A percentile compares a stretch with the other conserved stretches of the same genome.
Evolutionary conservation across 2,329 filamentous ascomycete genomes (phyloP).

Genomic region (Penicillium sp.): DNA sequence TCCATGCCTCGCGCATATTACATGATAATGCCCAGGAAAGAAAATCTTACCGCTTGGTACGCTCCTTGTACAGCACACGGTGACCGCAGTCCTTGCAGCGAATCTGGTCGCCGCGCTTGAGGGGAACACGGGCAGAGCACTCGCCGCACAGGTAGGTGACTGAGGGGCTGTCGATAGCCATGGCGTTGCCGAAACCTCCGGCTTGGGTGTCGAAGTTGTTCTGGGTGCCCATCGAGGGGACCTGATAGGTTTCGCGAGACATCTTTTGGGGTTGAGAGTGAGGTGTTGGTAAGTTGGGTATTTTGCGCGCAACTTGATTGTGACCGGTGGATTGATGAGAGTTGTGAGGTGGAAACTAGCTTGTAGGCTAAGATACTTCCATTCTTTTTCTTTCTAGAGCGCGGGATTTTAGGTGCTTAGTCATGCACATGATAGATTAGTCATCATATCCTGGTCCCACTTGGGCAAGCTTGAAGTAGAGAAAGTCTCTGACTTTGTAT

Average conservation of each 20-base stretch:
- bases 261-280: slow-evolving; percentile 38
- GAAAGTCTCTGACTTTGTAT: neutral
- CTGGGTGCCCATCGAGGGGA: slow-evolving; percentile 57
- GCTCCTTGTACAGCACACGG: slow-evolving; percentile 93
- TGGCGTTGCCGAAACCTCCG: slow-evolving; percentile 40
- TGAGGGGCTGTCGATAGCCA: slow-evolving; percentile 52
- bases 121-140: slow-evolving; percentile 73
- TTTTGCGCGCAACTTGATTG: neutral
- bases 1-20: neutral
- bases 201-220: slow-evolving; percentile 44
- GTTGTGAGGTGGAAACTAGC: neutral
- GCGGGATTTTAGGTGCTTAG: slow-evolving; percentile 10
- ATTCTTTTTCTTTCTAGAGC: slow-evolving; percentile 14
- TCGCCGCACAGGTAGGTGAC: slow-evolving; percentile 79
- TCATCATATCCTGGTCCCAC: neutral
- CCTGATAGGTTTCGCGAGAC: slow-evolving; percentile 76
- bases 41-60: slow-evolving; percentile 81
- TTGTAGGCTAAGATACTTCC: neutral
- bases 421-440: neutral
- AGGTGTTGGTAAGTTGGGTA: neutral
- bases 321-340: neutral
- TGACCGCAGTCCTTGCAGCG: slow-evolving; percentile 92
- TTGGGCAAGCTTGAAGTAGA: neutral
- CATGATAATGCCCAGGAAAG: slow-evolving; percentile 5
- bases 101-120: slow-evolving; percentile 77